Conservation (phyloP, 2,329 filamentous ascomycete species). For the Tolypocladium nubicola region DNA sequence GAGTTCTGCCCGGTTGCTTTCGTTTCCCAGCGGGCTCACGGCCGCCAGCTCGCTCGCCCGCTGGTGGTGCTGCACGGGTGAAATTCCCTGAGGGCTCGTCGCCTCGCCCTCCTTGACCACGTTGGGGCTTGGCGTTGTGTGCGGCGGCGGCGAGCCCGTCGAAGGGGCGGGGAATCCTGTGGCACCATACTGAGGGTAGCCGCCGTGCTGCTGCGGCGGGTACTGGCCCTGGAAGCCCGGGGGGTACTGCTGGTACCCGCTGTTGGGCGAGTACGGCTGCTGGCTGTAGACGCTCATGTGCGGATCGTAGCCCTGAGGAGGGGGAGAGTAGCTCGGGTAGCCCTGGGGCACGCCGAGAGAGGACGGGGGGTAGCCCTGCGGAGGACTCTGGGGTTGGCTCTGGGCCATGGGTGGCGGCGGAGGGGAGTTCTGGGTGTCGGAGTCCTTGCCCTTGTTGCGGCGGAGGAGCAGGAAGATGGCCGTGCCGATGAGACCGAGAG, state of each 20-base stretch:
- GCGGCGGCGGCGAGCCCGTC: slow-evolving; percentile 15
- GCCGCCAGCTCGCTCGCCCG: slow-evolving; percentile 16
- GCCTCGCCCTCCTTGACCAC: slow-evolving; percentile 6
- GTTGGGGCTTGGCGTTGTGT: slow-evolving; percentile 19
- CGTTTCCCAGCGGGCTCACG: slow-evolving; percentile 16
- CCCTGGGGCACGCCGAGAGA: slow-evolving; percentile 1
- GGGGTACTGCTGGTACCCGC: slow-evolving; percentile 3
- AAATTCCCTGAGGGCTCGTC: not conserved
- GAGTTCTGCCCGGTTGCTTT: slow-evolving; percentile 22
- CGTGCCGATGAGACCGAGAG: slow-evolving; percentile 27
- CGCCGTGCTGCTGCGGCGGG: slow-evolving; percentile 8
- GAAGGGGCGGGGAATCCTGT: slow-evolving; percentile 5
- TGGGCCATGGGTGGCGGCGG: slow-evolving; percentile 11
- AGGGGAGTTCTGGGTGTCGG: slow-evolving; percentile 4
- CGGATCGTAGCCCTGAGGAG: slow-evolving; percentile 1
- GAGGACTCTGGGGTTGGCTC: slow-evolving; percentile 10
- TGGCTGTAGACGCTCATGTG: slow-evolving; percentile 9
- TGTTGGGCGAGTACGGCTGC: slow-evolving; percentile 7
- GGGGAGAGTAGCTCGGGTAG: slow-evolving; percentile 1
- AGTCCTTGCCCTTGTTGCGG: slow-evolving; percentile 15
- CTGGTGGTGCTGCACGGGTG: slow-evolving; percentile 5
- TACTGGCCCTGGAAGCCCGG: slow-evolving; percentile 4
- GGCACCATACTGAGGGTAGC: slow-evolving; percentile 3
- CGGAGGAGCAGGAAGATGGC: slow-evolving; percentile 30
- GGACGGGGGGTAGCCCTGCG: slow-evolving; percentile 12